Evolutionary conservation across 805 yeast species (phyloP), one percentile per base, ranked within the genome.

Genomic region (Saccharomyces mikatae): DNA sequence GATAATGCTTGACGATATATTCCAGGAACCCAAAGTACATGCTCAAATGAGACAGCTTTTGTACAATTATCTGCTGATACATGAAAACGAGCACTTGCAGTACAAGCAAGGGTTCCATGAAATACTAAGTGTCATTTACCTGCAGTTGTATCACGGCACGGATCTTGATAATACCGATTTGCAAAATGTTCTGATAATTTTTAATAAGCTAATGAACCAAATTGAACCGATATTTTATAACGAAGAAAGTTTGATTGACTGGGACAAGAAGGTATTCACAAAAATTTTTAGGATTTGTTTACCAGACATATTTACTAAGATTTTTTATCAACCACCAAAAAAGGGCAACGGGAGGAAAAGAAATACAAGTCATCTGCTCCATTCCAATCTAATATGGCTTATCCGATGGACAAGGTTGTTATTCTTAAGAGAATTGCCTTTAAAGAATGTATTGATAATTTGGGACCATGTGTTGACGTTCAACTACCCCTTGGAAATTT

Each of bases 91-190:
- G 50, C n/a, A 51, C 17, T 22, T 41, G 6, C 11, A 46, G 47
- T 68, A 68, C 56, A 66, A 61, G 51, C 72, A 68, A 52, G 72
- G 72, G 1, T 67, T 60, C 52, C 72, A 68, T 52, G 72, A 68
- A 52, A 47, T 68, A 10, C 58, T 68, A 24, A 68, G 67, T 10
- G 52, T 63, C 36, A 58, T 68, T 8, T 68, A 62, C 50, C 41
- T 67, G 50, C 69, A 67, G 49, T 48, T 66, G 17, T 57, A 60
- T 48, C 50, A 49, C 4, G 55, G 44, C 13, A 36, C 21, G 4
- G 54, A 56, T 41, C 48, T 53, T 13, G 52, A 51, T 31, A 31
- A 44, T 1, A 13, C 28, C 17, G 51, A 26, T 10, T 48, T 57
- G 54, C 55, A 55, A 6, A 57, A 63, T 41, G 58, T 60, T 2